Evolutionary conservation across 2,329 filamentous ascomycete genomes (phyloP), one percentile per base, ranked within the genome.

Genomic region (Fusarium tjaetaba): DNA sequence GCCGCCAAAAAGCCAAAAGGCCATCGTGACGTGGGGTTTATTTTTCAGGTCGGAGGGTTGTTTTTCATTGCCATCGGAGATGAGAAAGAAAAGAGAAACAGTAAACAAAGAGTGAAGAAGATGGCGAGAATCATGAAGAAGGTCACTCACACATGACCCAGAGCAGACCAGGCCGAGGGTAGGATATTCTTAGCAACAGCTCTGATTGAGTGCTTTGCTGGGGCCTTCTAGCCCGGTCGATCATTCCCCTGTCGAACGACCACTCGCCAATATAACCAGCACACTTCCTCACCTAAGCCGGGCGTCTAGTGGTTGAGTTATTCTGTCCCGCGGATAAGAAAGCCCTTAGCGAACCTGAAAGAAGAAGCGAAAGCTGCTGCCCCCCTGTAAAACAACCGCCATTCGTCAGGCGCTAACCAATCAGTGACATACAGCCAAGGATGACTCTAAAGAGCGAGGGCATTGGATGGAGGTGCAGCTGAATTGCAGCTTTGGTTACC

Each of bases 131-230:
- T 70, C 68, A 70, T 69, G 65, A 65, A 13, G 62, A 41, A 70
- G 64, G 39, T 38, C 62, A 46, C 53, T 53, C 52, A 61, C 67
- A 68, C 55, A 56, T 71, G 71, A 73, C 68, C 32, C 32, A 32
- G 32, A 32, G 4, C 32, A 32, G 32, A 14, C 65, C 30, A 46
- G 45, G 45, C 45, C 46, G 20, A 48, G n/a, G 70, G 67, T 73
- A 48, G n/a, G 70, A 71, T 73, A 73, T 73, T 73, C 71, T 73
- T 73, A 73, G 71, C 67, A 73, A 61, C 68, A 42, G 26, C n/a
- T 39, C n/a, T 65, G 45, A 70, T 69, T 70, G 45, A 57, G 26
- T 67, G 49, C 32, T 68, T 57, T 61, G 38, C 20, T 18, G 24
- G 69, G 63, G 48, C 36, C 30, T 39, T 24, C 61, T 60, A 34